These are phyloP conservation scores for Fusarium pseudoanthophilum DNA, from an alignment of 2,329 filamentous ascomycete genomes.

Conservation along the genomic window DNA sequence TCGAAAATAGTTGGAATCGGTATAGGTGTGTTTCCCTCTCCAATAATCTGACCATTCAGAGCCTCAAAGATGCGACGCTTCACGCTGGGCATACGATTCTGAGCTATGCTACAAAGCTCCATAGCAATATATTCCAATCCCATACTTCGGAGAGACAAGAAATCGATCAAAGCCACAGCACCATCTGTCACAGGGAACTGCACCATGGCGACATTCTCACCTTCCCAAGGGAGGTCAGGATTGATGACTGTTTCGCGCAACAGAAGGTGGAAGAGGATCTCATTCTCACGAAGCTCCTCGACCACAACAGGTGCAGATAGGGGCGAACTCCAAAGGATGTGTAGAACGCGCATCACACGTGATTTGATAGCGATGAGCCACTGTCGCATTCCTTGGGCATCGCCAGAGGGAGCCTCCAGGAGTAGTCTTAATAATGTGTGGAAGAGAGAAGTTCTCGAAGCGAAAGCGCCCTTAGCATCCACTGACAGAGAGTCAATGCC, in stretches of 20 bases:
- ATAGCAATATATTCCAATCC: conserved; percentile 86
- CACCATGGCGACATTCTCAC: conserved; percentile 65
- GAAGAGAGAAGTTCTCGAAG: conserved; percentile 79
- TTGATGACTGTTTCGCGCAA: conserved; percentile 77
- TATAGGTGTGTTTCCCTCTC: conserved; percentile 73
- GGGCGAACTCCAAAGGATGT: conserved; percentile 84
- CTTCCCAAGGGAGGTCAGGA: conserved; percentile 79
- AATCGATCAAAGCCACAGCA: conserved; percentile 77
- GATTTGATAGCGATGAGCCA: conserved; percentile 78
- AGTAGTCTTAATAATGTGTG: conserved; percentile 82
- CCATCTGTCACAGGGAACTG: conserved; percentile 77
- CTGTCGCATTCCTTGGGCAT: conserved; percentile 68
- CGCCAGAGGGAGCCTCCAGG: conserved; percentile 72
- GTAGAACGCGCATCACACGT: conserved; percentile 77
- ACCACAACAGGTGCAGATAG: conserved; percentile 81
- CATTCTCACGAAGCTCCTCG: conserved; percentile 80
- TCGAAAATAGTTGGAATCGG: conserved; percentile 85
- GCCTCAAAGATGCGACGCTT: conserved; percentile 76
- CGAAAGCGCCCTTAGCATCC: conserved; percentile 75
- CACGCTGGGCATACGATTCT: conserved; percentile 74
- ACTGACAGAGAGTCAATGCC: conserved; percentile 76
- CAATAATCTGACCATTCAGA: conserved; percentile 79
- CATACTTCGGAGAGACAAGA: conserved; percentile 79
- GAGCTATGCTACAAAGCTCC: conserved; percentile 82
- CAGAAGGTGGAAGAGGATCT: conserved; percentile 83